phyloP scores from a whole-genome alignment of 164 flowering plant species.

The Vitis riparia region DNA sequence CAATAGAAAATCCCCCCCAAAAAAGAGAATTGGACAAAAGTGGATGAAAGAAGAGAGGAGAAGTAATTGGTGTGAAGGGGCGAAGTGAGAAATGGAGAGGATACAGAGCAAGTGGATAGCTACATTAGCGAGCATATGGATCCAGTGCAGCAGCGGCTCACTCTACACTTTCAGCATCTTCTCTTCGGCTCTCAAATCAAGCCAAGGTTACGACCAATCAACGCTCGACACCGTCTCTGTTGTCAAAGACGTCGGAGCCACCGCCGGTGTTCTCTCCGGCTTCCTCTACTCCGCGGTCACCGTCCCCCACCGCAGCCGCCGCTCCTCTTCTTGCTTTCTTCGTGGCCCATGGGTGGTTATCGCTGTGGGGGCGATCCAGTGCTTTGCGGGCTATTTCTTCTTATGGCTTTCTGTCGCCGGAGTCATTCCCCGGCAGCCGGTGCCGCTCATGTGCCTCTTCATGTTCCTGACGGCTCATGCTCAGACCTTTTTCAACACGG shows the following conservation, averaged over 20 bases:
- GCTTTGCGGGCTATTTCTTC: slow-evolving; percentile 69
- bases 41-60: not conserved
- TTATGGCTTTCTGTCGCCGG: slow-evolving; percentile 84
- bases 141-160: slow-evolving; percentile 70
- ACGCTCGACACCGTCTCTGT: slow-evolving; percentile 77
- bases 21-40: too few species aligned
- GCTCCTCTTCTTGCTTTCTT: not conserved
- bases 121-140: slow-evolving; percentile 75
- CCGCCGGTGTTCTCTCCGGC: slow-evolving; percentile 75
- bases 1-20: too few species aligned
- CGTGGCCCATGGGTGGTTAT: slow-evolving; percentile 77
- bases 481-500: slow-evolving; percentile 72
- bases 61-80: not conserved
- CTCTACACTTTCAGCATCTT: slow-evolving; percentile 81
- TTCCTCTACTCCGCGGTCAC: slow-evolving; percentile 53
- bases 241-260: slow-evolving; percentile 87
- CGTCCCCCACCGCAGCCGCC: slow-evolving; percentile 8
- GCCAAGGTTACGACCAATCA: slow-evolving; percentile 68
- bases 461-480: slow-evolving; percentile 74
- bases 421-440: slow-evolving; percentile 51
- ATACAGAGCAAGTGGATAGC: slow-evolving; percentile 50
- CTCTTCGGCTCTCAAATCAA: slow-evolving; percentile 63
- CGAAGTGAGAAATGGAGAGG: slow-evolving; percentile 8
- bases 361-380: slow-evolving; percentile 73
- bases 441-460: slow-evolving; percentile 59